Base-by-base conservation (phyloP, 441 rosid species). In the Breynia disticha region DNA sequence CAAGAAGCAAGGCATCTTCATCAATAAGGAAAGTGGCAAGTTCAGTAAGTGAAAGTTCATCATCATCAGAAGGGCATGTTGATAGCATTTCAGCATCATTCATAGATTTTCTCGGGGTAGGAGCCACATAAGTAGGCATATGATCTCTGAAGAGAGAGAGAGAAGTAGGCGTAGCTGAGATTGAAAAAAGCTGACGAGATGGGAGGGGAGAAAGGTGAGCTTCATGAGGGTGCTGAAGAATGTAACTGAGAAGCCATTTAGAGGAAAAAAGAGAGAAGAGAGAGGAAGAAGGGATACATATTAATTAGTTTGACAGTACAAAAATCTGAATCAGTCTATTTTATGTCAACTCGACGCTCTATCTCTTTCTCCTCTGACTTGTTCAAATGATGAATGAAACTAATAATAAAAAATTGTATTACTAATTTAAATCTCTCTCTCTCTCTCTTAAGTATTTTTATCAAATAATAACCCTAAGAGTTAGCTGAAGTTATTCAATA, bases 71-170 rank as follows among this genome's bases (percentile, higher is more conserved):
- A 59, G 59, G 55, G 48, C 71, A 57, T 57, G 63, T 57, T 53
- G 74, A 71, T 64, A 46, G 64, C 35, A 55, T 60, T 53, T 61
- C 82, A 49, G 90, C 95, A 16, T 76, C 70, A 48, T 88, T 84
- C 70, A 70, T 91, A 64, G 98, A 91, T 75, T 91, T 91, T 70
- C 98, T 91, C 63, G 98, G 98, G 54, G 83, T 91, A 52, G 98
- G 98, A 74, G 81, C 87, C 59, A 74, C 70, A 46, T 90, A n/a
- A 51, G 76, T 78, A 64, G 54, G 50, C 17, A 19, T 46, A 54
- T 37, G 15, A 20, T 46, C 43, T 28, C 13, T 11, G 2, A 17
- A 41, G 44, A 57, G 19, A 15, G 16, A 39, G 16, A 10, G 12
- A 16, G n/a, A n/a, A n/a, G n/a, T n/a, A n/a, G n/a, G n/a, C n/a